Evolutionary conservation across 2,329 filamentous ascomycete species (phyloP).

Genomic region (Leptographium flavum): DNA sequence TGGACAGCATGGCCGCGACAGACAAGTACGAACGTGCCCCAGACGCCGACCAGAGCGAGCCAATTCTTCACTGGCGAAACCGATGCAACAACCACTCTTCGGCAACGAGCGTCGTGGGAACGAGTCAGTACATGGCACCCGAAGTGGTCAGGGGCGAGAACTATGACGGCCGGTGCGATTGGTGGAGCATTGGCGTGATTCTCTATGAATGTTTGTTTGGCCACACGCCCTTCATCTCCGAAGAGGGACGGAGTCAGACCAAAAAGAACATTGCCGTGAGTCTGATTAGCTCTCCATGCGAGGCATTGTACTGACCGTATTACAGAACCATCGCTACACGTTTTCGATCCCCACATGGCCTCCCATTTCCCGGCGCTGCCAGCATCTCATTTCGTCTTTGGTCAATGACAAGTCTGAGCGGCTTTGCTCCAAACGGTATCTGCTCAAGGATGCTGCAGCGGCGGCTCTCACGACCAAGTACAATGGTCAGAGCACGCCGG

Average conservation of each 20-base stretch:
- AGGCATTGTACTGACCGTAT: neutral
- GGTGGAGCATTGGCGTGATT: conserved; percentile 93
- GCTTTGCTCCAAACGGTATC: conserved; percentile 64
- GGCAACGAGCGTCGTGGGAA: conserved; percentile 80
- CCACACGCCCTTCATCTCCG: conserved; percentile 75
- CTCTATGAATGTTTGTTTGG: conserved; percentile 91
- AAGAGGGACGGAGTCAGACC: conserved; percentile 63
- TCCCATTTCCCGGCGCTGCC: conserved; percentile 53
- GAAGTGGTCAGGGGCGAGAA: conserved; percentile 71
- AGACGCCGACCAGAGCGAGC: conserved; percentile 21
- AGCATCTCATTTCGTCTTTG: conserved; percentile 60
- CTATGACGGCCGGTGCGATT: conserved; percentile 91
- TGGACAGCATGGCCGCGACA: conserved; percentile 22
- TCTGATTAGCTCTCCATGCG: conserved; percentile 1
- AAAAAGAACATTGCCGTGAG: conserved; percentile 72
- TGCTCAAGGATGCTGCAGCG: conserved; percentile 40
- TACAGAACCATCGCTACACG: conserved; percentile 48
- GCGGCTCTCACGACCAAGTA: conserved; percentile 2
- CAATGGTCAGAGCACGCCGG: neutral
- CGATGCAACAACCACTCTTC: conserved; percentile 53
- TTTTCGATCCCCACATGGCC: conserved; percentile 58
- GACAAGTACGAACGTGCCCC: conserved; percentile 23
- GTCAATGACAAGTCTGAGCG: conserved; percentile 62
- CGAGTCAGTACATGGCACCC: conserved; percentile 96
- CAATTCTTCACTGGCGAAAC: conserved; percentile 57